Evolutionary conservation across 2,329 filamentous ascomycete species (phyloP), one percentile per base, ranked within the genome.

Genomic region (Thielaviopsis musarum): DNA sequence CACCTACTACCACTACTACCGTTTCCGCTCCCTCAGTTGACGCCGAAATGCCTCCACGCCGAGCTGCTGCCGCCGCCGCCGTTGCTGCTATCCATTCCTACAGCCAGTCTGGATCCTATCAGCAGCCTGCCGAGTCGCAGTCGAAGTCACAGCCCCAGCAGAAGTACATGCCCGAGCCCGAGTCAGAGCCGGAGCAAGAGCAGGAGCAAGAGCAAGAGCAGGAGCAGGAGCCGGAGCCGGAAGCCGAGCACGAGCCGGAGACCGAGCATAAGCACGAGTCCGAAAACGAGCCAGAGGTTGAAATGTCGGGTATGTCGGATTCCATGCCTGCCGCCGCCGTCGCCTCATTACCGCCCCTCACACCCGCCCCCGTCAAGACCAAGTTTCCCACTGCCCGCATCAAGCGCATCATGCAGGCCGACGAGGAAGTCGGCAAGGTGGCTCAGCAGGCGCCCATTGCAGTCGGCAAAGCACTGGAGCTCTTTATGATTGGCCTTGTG

Each of bases 341-440:
- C 67, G 71, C 67, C 51, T 67, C 65, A 61, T 68, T 72, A 59
- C 69, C 71, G 30, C 69, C 70, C 52, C 72, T 81, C 66, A 82
- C 73, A 70, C 80, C 70, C 73, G 95, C 73, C 71, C 78, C 89
- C 52, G 89, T 98, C 66, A 88, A 83, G 71, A 97, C 91, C 38
- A 96, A 96, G 67, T 98, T 98, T 67, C 93, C 93, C 1, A 95
- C 95, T 34, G 93, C 93, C 15, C 81, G 93, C 63, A 98, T 98
- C 75, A 98, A 98, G 77, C 84, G 93, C 57, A 97, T 98, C 67
- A 97, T 98, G 93, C 93, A 98, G 73, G 91, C 91, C 12, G 93
- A 98, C 68, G 93, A 98, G 69, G 93, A 98, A 70, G 91, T 98
- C 0, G 93, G 93, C 63, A 98, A 98, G 73, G 93, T 98, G 10